These are phyloP conservation scores for Fusarium agapanthi DNA, from an alignment of 2,329 filamentous ascomycete species.

Conservation along the genomic window DNA sequence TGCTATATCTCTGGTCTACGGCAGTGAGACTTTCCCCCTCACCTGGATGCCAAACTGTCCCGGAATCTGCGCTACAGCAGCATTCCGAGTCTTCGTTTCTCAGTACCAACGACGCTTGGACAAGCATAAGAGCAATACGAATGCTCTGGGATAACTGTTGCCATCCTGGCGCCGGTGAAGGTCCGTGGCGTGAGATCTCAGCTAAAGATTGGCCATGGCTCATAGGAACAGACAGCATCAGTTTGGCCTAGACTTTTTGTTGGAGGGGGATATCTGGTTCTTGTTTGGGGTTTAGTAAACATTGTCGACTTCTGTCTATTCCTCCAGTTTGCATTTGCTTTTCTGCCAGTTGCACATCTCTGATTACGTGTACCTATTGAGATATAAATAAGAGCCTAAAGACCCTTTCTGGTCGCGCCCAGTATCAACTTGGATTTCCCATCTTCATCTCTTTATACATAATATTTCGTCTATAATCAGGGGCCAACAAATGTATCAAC, in stretches of 20 bases:
- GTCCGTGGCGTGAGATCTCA: too few relatives aligned
- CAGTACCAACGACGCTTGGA: neutral
- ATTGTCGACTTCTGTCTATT: neutral
- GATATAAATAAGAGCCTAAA: neutral
- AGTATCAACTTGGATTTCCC: neutral
- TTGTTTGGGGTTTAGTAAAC: neutral
- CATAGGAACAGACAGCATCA: accelerated
- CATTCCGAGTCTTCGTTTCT: accelerated
- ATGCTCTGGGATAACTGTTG: accelerated
- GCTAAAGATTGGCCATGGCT: accelerated
- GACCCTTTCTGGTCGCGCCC: too few relatives aligned
- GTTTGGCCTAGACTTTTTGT: neutral
- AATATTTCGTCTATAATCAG: too few relatives aligned
- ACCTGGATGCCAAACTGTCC: accelerated
- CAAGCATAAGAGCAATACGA: neutral
- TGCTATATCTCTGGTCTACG: accelerated
- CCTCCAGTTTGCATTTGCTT: neutral
- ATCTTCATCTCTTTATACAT: neutral
- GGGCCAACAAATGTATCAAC: accelerated
- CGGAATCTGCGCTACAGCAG: neutral
- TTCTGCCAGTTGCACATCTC: neutral
- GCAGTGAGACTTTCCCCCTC: too few relatives aligned
- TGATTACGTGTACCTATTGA: neutral
- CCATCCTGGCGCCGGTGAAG: accelerated
- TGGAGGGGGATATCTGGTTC: neutral